Percentiles rank a stretch among this genome's conserved stretches.
These are phyloP conservation scores for Heterobasidion parviporum DNA, from an alignment of 1,284 basidiomycete genomes.

Conservation along the genomic window DNA sequence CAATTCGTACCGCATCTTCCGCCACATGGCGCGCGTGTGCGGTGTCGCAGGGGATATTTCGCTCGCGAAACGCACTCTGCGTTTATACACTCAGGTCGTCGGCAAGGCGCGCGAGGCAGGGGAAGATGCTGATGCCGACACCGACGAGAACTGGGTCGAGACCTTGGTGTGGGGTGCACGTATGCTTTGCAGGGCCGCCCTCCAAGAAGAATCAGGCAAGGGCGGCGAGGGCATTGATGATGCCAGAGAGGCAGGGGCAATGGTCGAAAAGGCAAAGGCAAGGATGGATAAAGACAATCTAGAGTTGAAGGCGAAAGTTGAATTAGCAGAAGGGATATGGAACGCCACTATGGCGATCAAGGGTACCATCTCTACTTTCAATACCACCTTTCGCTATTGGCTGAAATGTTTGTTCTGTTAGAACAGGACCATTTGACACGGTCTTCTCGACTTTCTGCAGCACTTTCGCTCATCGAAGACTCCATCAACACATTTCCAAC, in stretches of 20 bases:
- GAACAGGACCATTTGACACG: slow-evolving; percentile 63
- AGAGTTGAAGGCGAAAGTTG: slow-evolving; percentile 43
- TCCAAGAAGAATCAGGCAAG: slow-evolving; percentile 25
- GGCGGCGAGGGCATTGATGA: slow-evolving; percentile 32
- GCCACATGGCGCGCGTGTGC: slow-evolving; percentile 74
- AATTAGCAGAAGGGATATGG: slow-evolving; percentile 64
- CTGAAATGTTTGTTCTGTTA: slow-evolving; percentile 18
- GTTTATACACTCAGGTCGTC: slow-evolving; percentile 80
- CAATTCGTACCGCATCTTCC: slow-evolving; percentile 77
- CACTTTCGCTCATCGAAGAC: slow-evolving; percentile 48
- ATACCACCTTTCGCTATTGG: neutral
- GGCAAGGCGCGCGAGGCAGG: slow-evolving; percentile 62
- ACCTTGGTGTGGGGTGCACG: slow-evolving; percentile 66
- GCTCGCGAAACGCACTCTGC: slow-evolving; percentile 70
- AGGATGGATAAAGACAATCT: slow-evolving; percentile 35
- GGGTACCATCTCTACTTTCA: slow-evolving; percentile 29
- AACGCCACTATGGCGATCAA: slow-evolving; percentile 49
- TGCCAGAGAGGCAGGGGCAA: slow-evolving; percentile 48
- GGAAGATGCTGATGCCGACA: slow-evolving; percentile 42
- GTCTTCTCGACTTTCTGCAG: slow-evolving; percentile 45
- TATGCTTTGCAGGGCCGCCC: slow-evolving; percentile 56
- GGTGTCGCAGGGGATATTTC: slow-evolving; percentile 54
- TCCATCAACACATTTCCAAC: slow-evolving; percentile 50
- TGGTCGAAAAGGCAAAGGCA: slow-evolving; percentile 48
- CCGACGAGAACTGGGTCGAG: slow-evolving; percentile 61